A percentile compares a stretch with the other conserved stretches of the same genome.
phyloP scores from a whole-genome alignment of 805 yeast genomes.

The Priceomyces fermenticarens region DNA sequence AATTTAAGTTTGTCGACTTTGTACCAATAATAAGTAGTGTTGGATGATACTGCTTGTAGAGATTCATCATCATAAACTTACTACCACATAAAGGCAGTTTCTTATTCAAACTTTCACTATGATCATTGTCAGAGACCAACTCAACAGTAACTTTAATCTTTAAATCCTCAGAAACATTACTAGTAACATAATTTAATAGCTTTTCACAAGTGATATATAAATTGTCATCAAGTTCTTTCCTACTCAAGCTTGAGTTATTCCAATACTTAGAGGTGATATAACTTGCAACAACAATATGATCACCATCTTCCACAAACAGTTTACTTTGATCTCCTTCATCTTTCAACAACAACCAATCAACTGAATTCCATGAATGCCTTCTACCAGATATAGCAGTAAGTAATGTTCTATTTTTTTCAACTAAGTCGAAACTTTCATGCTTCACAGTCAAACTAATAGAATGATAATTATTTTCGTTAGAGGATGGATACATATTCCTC shows the following conservation, averaged over 20 bases:
- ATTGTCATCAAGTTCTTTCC: conserved; percentile 13
- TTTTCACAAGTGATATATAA: conserved; percentile 23
- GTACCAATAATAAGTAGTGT: conserved; percentile 36
- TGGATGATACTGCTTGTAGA: conserved; percentile 41
- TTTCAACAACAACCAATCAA: conserved; percentile 35
- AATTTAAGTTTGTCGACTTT: conserved; percentile 38
- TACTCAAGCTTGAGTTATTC: conserved; percentile 8
- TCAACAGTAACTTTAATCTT: conserved; percentile 39
- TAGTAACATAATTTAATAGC: conserved; percentile 20
- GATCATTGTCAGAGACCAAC: conserved; percentile 22
- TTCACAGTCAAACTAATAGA: conserved; percentile 41
- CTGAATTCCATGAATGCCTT: conserved; percentile 42
- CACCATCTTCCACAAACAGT: conserved; percentile 34
- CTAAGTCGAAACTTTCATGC: conserved; percentile 33
- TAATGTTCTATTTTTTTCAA: conserved; percentile 27
- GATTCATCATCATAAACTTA: conserved; percentile 34
- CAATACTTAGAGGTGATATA: conserved; percentile 24
- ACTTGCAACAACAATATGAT: conserved; percentile 34
- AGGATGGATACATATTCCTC: conserved; percentile 21
- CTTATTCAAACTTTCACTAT: conserved; percentile 6
- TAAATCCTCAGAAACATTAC: conserved; percentile 13
- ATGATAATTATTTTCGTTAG: conserved; percentile 37
- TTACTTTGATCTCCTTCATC: conserved; percentile 7
- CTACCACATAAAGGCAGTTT: conserved; percentile 16
- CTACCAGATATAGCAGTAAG: conserved; percentile 39